Percentiles rank a stretch among this genome's conserved stretches.
phyloP scores from a whole-genome alignment of 306 rosid species.

The Begonia loranthoides region DNA sequence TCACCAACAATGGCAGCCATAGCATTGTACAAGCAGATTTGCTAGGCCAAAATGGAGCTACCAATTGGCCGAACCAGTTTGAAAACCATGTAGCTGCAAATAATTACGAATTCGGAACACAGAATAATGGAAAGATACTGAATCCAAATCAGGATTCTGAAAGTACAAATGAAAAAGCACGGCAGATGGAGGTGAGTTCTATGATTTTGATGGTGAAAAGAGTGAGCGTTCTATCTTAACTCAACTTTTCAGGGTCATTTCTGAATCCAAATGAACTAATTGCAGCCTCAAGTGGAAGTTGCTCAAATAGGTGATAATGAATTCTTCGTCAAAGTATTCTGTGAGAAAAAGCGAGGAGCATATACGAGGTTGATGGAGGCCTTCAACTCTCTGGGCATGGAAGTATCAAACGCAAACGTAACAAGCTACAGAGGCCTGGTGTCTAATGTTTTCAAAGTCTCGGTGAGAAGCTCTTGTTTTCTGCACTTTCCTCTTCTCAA shows the following conservation, averaged over 20 bases:
- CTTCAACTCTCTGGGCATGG: slow-evolving; percentile 51
- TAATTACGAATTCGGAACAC: slow-evolving; percentile 27
- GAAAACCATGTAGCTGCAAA: slow-evolving; percentile 24
- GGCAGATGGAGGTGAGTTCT: slow-evolving; percentile 68
- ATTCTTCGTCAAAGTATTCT: slow-evolving; percentile 63
- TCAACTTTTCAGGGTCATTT: background rate
- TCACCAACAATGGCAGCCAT: slow-evolving; percentile 18
- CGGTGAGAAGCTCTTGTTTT: slow-evolving; percentile 26
- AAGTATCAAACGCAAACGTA: slow-evolving; percentile 67
- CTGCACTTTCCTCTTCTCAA: background rate
- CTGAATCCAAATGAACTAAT: slow-evolving; percentile 4
- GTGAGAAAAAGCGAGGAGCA: slow-evolving; percentile 78
- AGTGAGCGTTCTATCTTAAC: too few relatives aligned
- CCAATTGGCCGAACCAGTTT: slow-evolving; percentile 12
- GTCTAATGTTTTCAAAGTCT: slow-evolving; percentile 67
- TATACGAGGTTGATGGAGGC: slow-evolving; percentile 82
- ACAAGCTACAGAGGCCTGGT: slow-evolving; percentile 74
- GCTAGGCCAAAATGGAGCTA: slow-evolving; percentile 14
- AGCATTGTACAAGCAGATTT: slow-evolving; percentile 21
- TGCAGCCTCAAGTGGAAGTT: slow-evolving; percentile 89
- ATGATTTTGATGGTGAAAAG: background rate
- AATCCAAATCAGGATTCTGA: slow-evolving; percentile 39
- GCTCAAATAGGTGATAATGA: slow-evolving; percentile 70
- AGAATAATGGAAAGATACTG: slow-evolving; percentile 22
- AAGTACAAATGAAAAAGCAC: slow-evolving; percentile 34